Percentiles rank a stretch among this genome's conserved stretches.
Conservation (phyloP, 805 yeast species). For the Spathaspora gorwiae region DNA sequence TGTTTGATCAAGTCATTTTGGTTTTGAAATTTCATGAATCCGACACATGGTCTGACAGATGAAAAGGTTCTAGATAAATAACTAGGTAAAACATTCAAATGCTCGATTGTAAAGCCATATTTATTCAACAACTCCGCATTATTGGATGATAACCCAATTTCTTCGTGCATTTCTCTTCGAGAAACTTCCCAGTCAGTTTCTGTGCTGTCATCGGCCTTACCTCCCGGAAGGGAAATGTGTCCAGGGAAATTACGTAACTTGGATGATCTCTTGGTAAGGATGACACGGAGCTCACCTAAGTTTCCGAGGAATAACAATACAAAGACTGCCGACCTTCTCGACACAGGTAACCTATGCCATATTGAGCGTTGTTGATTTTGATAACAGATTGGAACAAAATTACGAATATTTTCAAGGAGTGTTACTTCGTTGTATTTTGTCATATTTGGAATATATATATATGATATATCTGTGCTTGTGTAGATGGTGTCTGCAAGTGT, state of each 20-base stretch:
- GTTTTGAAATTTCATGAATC: constrained; percentile 45
- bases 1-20: constrained; percentile 10
- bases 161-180: constrained; percentile 81
- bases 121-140: constrained; percentile 39
- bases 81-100: constrained; percentile 63
- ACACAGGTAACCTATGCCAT: constrained; percentile 63
- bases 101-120: constrained; percentile 57
- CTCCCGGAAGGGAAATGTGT: constrained; percentile 91
- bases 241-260: constrained; percentile 74
- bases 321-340: constrained; percentile 76
- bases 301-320: constrained; percentile 67
- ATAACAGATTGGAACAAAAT: constrained; percentile 26
- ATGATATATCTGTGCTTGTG: not conserved
- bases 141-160: constrained; percentile 64
- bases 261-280: constrained; percentile 74
- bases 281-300: constrained; percentile 71
- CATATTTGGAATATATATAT: constrained; percentile 1
- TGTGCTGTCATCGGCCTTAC: constrained; percentile 69
- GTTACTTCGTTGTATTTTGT: constrained; percentile 3
- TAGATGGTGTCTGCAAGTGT: not conserved
- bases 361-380: constrained; percentile 30
- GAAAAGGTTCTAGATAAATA: constrained; percentile 77
- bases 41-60: constrained; percentile 79
- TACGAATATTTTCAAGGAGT: constrained; percentile 14
- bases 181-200: constrained; percentile 72